Evolutionary conservation across 2,329 filamentous ascomycete species (phyloP).

Genomic region (Penicillium sp.): DNA sequence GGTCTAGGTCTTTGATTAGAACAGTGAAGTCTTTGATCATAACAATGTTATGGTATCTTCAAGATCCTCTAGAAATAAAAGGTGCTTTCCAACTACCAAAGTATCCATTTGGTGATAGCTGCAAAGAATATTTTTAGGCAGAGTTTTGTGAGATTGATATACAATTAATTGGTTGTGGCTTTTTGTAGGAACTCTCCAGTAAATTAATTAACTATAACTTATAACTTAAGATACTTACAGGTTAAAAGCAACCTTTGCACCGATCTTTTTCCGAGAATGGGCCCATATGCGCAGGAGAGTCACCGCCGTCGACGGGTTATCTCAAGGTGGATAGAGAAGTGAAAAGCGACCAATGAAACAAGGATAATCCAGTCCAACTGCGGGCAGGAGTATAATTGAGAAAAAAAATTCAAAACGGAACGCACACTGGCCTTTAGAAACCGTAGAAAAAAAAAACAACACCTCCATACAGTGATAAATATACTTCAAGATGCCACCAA

Average conservation of each 20-base stretch:
- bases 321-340: not conserved
- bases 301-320: not conserved
- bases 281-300: too few relatives aligned
- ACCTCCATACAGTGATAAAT: not conserved
- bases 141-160: too few relatives aligned
- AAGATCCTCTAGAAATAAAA: not conserved
- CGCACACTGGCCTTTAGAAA: not conserved
- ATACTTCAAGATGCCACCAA: not conserved
- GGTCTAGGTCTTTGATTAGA: not conserved
- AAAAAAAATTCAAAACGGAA: not conserved
- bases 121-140: too few relatives aligned
- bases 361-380: not conserved
- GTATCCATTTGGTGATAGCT: not conserved
- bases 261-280: too few relatives aligned
- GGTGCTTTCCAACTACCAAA: not conserved
- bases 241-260: too few relatives aligned
- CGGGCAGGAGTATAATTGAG: not conserved
- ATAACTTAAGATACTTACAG: too few relatives aligned
- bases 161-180: too few relatives aligned
- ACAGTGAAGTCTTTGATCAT: not conserved
- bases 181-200: too few relatives aligned
- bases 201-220: too few relatives aligned
- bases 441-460: not conserved
- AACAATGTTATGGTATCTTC: not conserved
- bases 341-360: not conserved